phyloP scores from a whole-genome alignment of 768 basidiomycete genomes.

The Gymnopilus dilepis region DNA sequence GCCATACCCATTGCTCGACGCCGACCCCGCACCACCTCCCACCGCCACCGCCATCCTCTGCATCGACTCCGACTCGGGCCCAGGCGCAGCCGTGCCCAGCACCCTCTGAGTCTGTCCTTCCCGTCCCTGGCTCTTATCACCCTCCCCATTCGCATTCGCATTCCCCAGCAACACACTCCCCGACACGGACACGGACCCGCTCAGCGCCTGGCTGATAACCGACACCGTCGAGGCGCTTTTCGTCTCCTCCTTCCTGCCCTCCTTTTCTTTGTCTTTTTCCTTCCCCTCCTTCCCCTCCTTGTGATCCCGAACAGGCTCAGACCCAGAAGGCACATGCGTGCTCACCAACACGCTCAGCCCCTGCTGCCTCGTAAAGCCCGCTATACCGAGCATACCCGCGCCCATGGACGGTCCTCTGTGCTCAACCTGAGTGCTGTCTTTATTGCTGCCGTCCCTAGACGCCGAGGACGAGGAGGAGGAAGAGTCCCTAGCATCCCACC shows the following conservation, averaged over 20 bases:
- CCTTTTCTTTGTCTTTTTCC: neutral
- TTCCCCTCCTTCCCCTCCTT: neutral
- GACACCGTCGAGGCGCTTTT: neutral
- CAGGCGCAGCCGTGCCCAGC: too few relatives aligned
- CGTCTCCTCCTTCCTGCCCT: neutral
- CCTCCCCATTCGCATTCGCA: too few relatives aligned
- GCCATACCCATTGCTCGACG: too few relatives aligned
- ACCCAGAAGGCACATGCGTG: slow-evolving; percentile 37
- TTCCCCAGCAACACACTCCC: too few relatives aligned
- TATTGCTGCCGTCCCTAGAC: neutral
- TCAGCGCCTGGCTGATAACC: too few relatives aligned
- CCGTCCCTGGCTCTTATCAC: too few relatives aligned
- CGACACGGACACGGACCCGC: too few relatives aligned
- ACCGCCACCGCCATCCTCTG: too few relatives aligned
- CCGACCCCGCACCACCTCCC: too few relatives aligned
- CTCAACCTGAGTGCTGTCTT: neutral
- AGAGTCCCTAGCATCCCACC: slow-evolving; percentile 50
- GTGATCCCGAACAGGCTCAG: neutral
- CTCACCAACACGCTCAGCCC: slow-evolving; percentile 56
- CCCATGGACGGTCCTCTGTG: slow-evolving; percentile 27
- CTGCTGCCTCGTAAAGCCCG: slow-evolving; percentile 65
- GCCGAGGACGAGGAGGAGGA: too few relatives aligned
- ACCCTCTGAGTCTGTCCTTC: too few relatives aligned
- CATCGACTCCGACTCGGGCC: too few relatives aligned
- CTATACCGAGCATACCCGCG: slow-evolving; percentile 51